Conservation (phyloP, 2,329 filamentous ascomycete species). For the Rutstroemia sydowiana region DNA sequence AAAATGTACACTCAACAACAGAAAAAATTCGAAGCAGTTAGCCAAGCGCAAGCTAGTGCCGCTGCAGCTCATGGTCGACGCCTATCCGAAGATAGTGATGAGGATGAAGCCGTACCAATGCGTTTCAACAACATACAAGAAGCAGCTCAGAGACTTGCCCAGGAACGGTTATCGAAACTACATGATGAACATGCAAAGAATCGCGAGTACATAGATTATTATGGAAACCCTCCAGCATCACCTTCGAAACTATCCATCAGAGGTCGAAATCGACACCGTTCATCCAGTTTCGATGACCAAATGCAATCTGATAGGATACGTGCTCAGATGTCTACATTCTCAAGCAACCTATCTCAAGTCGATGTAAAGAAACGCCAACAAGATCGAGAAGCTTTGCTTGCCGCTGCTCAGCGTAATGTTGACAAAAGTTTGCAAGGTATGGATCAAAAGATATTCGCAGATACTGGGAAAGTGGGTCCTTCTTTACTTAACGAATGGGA, state of each 20-base stretch:
- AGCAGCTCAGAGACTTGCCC: conserved; percentile 76
- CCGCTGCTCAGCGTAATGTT: conserved; percentile 81
- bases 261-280: conserved; percentile 52
- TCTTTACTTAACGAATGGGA: conserved; percentile 72
- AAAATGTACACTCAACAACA: conserved; percentile 73
- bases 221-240: conserved; percentile 44
- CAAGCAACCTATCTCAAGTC: conserved; percentile 57
- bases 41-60: conserved; percentile 25
- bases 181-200: conserved; percentile 60
- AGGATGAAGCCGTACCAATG: conserved; percentile 42
- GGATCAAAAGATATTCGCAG: conserved; percentile 70
- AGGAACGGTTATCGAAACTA: conserved; percentile 74
- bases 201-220: conserved; percentile 67
- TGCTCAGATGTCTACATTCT: conserved; percentile 72
- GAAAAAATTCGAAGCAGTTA: conserved; percentile 35
- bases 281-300: conserved; percentile 55
- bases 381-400: conserved; percentile 69
- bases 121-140: conserved; percentile 65
- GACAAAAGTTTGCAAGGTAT: conserved; percentile 68
- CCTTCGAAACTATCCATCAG: conserved; percentile 45
- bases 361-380: conserved; percentile 66
- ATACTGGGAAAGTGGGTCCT: conserved; percentile 67
- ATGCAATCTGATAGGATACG: conserved; percentile 66
- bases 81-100: conserved; percentile 30
- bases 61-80: conserved; percentile 26